phyloP scores from a whole-genome alignment of 1,284 basidiomycete species.

The Sanghuangporus weigelae region DNA sequence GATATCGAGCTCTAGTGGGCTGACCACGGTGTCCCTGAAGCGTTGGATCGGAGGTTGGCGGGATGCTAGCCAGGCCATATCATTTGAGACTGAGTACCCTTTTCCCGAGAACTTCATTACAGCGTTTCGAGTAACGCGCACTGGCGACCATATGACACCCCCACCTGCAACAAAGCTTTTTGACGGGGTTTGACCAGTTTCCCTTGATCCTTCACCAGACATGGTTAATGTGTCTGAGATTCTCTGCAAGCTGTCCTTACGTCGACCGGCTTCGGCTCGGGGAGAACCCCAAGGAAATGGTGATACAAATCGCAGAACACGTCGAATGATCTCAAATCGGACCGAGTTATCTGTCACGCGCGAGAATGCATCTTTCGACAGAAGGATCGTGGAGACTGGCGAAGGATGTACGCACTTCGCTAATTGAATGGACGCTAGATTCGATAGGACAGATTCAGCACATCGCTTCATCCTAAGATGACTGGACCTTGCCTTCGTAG shows the following conservation, averaged over 20 bases:
- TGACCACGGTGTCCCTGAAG: neutral
- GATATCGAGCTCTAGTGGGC: conserved; percentile 16
- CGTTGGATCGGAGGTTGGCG: conserved; percentile 20
- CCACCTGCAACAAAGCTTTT: conserved; percentile 44
- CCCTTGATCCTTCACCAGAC: neutral
- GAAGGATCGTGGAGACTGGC: conserved; percentile 46
- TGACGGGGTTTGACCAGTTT: conserved; percentile 16
- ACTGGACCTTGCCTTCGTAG: conserved; percentile 4
- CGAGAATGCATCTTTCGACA: conserved; percentile 33
- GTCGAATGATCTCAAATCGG: conserved; percentile 46
- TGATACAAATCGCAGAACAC: conserved; percentile 63
- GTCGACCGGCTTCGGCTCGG: conserved; percentile 52
- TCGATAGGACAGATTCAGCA: conserved; percentile 28
- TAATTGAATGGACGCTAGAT: conserved; percentile 26
- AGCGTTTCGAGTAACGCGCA: conserved; percentile 24
- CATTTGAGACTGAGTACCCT: neutral
- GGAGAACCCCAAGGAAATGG: conserved; percentile 69
- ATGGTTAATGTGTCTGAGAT: conserved; percentile 43
- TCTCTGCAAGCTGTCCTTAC: conserved; percentile 36
- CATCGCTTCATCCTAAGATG: conserved; percentile 19
- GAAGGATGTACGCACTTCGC: conserved; percentile 33
- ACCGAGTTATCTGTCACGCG: conserved; percentile 33
- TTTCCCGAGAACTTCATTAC: conserved; percentile 6
- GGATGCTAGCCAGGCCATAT: conserved; percentile 21
- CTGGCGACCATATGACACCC: conserved; percentile 59